Evolutionary conservation across 768 basidiomycete species (phyloP).

Genomic region (Mrakia blollopis): DNA sequence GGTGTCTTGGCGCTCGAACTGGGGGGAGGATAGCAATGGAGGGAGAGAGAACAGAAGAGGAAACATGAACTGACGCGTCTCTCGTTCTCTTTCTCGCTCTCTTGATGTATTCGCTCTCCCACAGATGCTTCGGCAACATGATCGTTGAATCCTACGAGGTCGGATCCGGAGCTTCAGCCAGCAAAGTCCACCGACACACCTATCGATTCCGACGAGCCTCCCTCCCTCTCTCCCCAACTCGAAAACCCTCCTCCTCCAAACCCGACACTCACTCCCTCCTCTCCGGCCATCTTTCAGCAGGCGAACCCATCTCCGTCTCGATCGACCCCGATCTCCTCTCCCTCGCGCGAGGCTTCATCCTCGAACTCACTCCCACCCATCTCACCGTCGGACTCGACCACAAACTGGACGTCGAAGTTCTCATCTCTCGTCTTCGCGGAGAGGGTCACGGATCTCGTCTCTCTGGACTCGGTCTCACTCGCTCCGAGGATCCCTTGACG

Average conservation of each 20-base stretch:
- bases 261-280: slow-evolving; percentile 51
- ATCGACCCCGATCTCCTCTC: slow-evolving; percentile 82
- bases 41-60: background rate
- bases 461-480: slow-evolving; percentile 29
- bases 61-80: background rate
- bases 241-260: background rate
- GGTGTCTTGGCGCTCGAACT: no score
- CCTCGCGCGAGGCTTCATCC: slow-evolving; percentile 74
- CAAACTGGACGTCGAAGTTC: slow-evolving; percentile 54
- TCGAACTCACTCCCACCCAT: slow-evolving; percentile 59
- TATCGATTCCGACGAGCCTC: slow-evolving; percentile 58
- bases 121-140: slow-evolving; percentile 73
- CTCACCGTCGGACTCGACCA: slow-evolving; percentile 82
- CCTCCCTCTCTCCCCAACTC: slow-evolving; percentile 22
- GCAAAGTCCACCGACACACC: slow-evolving; percentile 70
- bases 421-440: slow-evolving; percentile 41
- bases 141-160: slow-evolving; percentile 47
- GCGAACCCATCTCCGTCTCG: slow-evolving; percentile 81
- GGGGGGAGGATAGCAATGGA: no score
- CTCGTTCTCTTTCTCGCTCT: background rate
- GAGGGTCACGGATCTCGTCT: slow-evolving; percentile 33
- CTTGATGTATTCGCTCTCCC: background rate
- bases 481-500: slow-evolving; percentile 35
- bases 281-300: slow-evolving; percentile 68
- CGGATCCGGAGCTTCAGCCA: slow-evolving; percentile 38